phyloP scores from a whole-genome alignment of 441 rosid species.

The Pelargonium cotyledonis region DNA sequence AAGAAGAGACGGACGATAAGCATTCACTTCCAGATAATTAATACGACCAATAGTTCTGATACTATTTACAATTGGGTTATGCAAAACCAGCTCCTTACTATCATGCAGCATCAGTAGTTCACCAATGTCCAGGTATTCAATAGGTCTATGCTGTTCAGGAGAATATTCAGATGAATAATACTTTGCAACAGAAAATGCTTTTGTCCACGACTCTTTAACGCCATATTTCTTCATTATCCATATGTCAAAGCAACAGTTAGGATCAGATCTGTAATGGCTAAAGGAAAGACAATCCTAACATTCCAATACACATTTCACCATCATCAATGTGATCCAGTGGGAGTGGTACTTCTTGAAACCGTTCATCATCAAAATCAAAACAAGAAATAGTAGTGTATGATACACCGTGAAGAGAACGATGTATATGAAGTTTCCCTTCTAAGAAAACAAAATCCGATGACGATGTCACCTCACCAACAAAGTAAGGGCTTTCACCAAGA shows the following conservation, averaged over 20 bases:
- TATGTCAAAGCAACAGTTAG: background rate
- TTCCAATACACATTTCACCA: background rate
- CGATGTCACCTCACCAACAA: background rate
- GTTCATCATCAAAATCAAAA: background rate
- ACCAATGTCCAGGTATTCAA: background rate
- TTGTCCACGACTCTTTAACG: background rate
- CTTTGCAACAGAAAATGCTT: background rate
- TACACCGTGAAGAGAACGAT: background rate
- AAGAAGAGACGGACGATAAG: background rate
- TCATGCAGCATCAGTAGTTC: background rate
- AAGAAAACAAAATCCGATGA: background rate
- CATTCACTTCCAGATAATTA: background rate
- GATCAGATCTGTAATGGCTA: background rate
- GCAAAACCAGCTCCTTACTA: background rate
- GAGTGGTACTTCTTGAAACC: background rate
- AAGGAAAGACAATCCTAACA: background rate
- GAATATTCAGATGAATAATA: background rate
- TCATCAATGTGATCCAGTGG: background rate
- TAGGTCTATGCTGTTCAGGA: background rate
- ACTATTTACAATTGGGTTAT: background rate
- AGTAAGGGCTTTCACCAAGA: background rate
- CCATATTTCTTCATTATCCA: background rate
- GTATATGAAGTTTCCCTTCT: background rate
- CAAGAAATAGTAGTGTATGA: background rate
- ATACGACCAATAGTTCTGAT: background rate